Percentiles rank a stretch among this genome's conserved stretches.
phyloP scores from a whole-genome alignment of 768 basidiomycete genomes.

The Crassisporium funariophilum region DNA sequence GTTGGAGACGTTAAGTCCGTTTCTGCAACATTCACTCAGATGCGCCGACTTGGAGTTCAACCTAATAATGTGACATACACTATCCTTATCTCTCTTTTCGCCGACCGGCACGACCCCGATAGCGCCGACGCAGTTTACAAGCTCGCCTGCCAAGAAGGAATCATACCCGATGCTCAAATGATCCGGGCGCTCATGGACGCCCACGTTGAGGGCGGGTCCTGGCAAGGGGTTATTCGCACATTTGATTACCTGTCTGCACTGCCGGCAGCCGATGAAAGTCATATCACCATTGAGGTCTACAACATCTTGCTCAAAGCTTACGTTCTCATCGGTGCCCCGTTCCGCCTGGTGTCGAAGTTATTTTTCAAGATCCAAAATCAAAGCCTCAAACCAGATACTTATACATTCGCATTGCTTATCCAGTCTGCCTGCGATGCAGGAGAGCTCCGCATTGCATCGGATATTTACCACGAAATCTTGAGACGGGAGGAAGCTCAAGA shows the following conservation, averaged over 20 bases:
- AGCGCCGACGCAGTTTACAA: constrained; percentile 70
- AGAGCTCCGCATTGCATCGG: constrained; percentile 59
- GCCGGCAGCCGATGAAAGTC: constrained; percentile 28
- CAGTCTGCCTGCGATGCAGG: constrained; percentile 81
- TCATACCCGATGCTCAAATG: constrained; percentile 67
- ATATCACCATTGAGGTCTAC: constrained; percentile 61
- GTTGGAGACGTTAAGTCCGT: constrained; percentile 58
- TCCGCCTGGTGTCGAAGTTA: constrained; percentile 56
- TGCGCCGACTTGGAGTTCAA: constrained; percentile 51
- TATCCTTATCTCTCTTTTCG: constrained; percentile 65
- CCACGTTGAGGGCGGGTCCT: constrained; percentile 78
- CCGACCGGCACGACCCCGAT: constrained; percentile 57
- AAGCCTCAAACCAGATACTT: constrained; percentile 56
- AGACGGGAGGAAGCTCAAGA: constrained; percentile 37
- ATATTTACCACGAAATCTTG: constrained; percentile 74
- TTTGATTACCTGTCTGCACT: constrained; percentile 61
- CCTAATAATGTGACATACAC: constrained; percentile 64
- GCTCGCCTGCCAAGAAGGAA: constrained; percentile 60
- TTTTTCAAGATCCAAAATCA: constrained; percentile 56
- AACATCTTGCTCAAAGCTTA: constrained; percentile 86
- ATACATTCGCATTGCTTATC: constrained; percentile 74
- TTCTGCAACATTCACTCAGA: constrained; percentile 53
- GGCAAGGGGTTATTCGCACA: constrained; percentile 70
- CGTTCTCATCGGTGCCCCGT: constrained; percentile 79
- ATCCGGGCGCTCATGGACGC: constrained; percentile 77